Evolutionary conservation across 768 basidiomycete species (phyloP).

Genomic region (Tylopilus plumbeoviolaceoides): DNA sequence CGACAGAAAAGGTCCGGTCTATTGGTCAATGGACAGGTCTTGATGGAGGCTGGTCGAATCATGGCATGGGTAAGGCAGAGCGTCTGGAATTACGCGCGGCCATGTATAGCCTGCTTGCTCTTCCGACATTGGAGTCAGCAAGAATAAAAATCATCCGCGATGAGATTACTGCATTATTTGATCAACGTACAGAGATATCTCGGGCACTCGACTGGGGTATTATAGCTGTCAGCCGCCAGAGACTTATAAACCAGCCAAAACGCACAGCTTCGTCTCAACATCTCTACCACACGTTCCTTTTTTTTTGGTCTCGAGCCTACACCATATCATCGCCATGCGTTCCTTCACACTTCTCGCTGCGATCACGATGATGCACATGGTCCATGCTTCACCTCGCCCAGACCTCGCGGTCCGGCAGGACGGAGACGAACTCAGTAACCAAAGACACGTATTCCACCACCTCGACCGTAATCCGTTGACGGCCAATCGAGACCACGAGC

Average conservation of each 20-base stretch:
- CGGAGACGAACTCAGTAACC: slow-evolving; percentile 17
- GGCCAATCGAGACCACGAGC: slow-evolving; percentile 13
- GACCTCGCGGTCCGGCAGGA: slow-evolving; percentile 17
- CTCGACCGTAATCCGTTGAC: slow-evolving; percentile 29
- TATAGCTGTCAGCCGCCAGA: background rate
- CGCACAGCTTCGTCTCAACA: background rate
- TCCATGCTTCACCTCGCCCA: slow-evolving; percentile 22
- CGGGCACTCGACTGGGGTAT: background rate
- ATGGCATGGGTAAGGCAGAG: background rate
- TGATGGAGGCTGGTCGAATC: background rate
- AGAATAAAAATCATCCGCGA: background rate
- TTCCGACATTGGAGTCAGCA: background rate
- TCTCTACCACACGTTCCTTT: background rate
- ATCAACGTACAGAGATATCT: background rate
- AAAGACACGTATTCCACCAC: slow-evolving; percentile 26
- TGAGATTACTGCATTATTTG: background rate
- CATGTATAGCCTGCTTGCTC: no score
- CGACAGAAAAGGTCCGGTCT: no score
- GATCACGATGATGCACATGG: slow-evolving; percentile 18
- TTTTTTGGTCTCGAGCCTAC: background rate
- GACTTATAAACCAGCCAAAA: slow-evolving; percentile 14
- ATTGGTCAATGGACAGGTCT: background rate
- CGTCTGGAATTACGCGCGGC: background rate
- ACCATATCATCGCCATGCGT: slow-evolving; percentile 27
- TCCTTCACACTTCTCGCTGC: slow-evolving; percentile 20